These are phyloP conservation scores for Alliaria petiolata DNA, from an alignment of 345 rosid genomes.

Conservation along the genomic window DNA sequence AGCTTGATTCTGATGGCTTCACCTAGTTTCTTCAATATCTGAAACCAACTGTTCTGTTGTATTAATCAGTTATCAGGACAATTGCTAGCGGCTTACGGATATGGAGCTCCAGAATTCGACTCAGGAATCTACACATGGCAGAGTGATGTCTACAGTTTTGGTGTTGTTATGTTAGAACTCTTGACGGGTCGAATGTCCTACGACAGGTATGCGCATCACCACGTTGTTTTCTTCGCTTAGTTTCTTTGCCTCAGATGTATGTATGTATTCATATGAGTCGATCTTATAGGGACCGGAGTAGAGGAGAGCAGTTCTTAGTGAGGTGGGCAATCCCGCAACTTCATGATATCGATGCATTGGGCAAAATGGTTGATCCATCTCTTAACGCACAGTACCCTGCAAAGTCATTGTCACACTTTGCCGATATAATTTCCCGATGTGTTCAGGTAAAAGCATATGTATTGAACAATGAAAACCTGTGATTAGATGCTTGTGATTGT, in stretches of 20 bases:
- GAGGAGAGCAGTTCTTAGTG: slow-evolving; percentile 89
- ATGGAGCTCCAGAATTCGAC: slow-evolving; percentile 98
- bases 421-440: slow-evolving; percentile 89
- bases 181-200: slow-evolving; percentile 85
- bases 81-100: slow-evolving; percentile 65
- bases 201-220: slow-evolving; percentile 61
- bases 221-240: not conserved
- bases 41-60: slow-evolving; percentile 25
- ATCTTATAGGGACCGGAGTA: slow-evolving; percentile 49
- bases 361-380: slow-evolving; percentile 96
- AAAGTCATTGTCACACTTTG: slow-evolving; percentile 88
- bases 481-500: not conserved
- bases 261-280: not conserved
- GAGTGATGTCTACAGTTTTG: slow-evolving; percentile 97
- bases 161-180: slow-evolving; percentile 96
- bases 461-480: not conserved
- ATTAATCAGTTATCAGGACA: slow-evolving; percentile 86
- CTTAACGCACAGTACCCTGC: slow-evolving; percentile 75
- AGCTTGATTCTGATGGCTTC: not conserved
- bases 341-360: slow-evolving; percentile 86
- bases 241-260: not conserved
- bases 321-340: slow-evolving; percentile 98
- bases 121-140: slow-evolving; percentile 77
- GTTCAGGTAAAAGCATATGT: slow-evolving; percentile 61
- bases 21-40: not conserved